Evolutionary conservation across 106 monocot genomes (phyloP).

Genomic region (Triglochin maritima): DNA sequence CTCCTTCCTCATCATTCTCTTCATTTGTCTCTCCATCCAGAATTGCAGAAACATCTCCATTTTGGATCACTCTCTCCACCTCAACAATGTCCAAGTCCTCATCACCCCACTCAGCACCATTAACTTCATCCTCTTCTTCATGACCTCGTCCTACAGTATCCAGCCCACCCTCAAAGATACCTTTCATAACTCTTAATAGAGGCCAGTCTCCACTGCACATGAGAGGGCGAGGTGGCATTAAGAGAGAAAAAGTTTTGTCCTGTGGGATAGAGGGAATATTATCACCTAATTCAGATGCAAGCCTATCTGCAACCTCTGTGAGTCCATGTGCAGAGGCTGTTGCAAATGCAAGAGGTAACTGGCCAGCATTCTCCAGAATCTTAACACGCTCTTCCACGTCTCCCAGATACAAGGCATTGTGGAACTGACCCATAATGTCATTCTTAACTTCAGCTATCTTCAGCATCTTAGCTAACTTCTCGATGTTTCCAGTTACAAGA

Average conservation of each 20-base stretch:
- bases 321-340: conserved; percentile 69
- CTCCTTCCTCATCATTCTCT: conserved; percentile 56
- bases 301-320: conserved; percentile 56
- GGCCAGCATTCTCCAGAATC: conserved; percentile 76
- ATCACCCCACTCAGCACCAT: conserved; percentile 63
- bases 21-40: conserved; percentile 48
- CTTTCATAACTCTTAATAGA: conserved; percentile 70
- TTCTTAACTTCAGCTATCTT: conserved; percentile 87
- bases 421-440: conserved; percentile 93
- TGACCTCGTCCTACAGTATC: conserved; percentile 41
- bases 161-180: conserved; percentile 72
- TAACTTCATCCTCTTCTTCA: conserved; percentile 52
- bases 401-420: conserved; percentile 88
- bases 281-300: conserved; percentile 66
- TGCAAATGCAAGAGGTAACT: conserved; percentile 78
- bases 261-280: conserved; percentile 56
- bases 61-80: conserved; percentile 31
- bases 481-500: conserved; percentile 71
- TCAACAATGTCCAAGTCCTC: conserved; percentile 73
- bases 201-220: conserved; percentile 67
- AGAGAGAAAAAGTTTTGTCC: conserved; percentile 39
- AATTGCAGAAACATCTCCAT: conserved; percentile 35
- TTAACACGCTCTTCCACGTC: conserved; percentile 61
- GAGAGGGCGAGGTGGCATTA: conserved; percentile 72
- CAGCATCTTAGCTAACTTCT: conserved; percentile 78